Evolutionary conservation across 352 stramenopile genomes (phyloP).

Genomic region (Halophytophthora batemanensis): DNA sequence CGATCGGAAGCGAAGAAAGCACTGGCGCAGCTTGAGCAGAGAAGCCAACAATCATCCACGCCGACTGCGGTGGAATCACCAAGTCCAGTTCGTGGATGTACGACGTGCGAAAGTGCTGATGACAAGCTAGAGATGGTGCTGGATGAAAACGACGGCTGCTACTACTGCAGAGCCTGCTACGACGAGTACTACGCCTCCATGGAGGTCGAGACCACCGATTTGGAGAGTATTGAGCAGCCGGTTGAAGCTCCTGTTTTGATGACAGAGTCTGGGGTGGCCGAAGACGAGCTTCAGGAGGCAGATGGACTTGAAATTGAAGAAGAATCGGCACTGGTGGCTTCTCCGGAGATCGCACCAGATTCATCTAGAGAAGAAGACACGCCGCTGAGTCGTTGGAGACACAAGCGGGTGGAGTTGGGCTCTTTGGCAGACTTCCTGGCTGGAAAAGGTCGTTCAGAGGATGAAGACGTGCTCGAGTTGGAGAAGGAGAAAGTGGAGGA

Average conservation of each 20-base stretch:
- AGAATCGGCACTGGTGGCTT: background rate
- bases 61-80: background rate
- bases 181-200: slow-evolving; percentile 60
- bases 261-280: background rate
- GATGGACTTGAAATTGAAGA: slow-evolving; percentile 2
- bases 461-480: background rate
- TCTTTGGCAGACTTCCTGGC: slow-evolving; percentile 27
- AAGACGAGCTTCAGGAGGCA: background rate
- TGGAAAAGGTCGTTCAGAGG: slow-evolving; percentile 5
- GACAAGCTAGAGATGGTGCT: slow-evolving; percentile 30
- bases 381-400: slow-evolving; percentile 11
- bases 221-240: background rate
- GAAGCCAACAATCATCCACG: background rate
- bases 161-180: slow-evolving; percentile 69
- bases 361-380: background rate
- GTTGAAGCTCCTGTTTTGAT: background rate
- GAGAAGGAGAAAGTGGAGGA: background rate
- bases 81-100: slow-evolving; percentile 22
- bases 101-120: slow-evolving; percentile 40
- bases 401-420: slow-evolving; percentile 28
- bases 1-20: slow-evolving; percentile 11
- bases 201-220: background rate
- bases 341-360: background rate
- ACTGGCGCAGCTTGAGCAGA: slow-evolving; percentile 11
- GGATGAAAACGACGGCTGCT: slow-evolving; percentile 59